A percentile compares a stretch with the other conserved stretches of the same genome.
These are phyloP conservation scores for Dittrichia graveolens DNA, from an alignment of 129 eudicot species.

Conservation along the genomic window DNA sequence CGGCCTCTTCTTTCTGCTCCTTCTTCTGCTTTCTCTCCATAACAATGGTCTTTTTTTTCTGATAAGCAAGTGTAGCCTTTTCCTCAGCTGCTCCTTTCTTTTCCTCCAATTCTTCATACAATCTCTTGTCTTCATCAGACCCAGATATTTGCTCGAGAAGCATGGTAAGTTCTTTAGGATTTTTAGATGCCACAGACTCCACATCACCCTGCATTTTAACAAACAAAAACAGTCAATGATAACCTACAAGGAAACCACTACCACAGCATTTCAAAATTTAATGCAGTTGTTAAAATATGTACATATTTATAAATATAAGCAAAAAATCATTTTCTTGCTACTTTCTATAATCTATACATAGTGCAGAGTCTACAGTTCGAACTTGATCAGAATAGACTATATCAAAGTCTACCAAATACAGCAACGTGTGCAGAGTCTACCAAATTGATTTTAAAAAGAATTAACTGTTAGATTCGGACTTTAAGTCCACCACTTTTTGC, in stretches of 20 bases:
- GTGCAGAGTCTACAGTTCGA: too few species aligned
- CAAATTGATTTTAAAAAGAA: too few species aligned
- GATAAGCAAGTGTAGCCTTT: constrained; percentile 81
- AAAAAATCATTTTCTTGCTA: too few species aligned
- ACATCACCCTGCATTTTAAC: constrained; percentile 83
- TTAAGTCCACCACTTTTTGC: too few species aligned
- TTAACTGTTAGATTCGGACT: too few species aligned
- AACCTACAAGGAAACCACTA: background rate
- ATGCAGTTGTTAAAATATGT: too few species aligned
- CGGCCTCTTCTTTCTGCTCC: constrained; percentile 98
- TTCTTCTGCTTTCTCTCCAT: constrained; percentile 93
- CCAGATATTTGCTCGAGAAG: constrained; percentile 98
- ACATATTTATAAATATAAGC: too few species aligned
- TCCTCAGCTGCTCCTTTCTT: constrained; percentile 90
- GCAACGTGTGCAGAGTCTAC: too few species aligned
- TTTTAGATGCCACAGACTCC: constrained; percentile 96
- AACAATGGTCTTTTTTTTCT: constrained; percentile 79
- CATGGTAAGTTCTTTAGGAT: constrained; percentile 89
- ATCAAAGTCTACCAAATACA: too few species aligned
- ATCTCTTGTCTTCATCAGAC: constrained; percentile 83
- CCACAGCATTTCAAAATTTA: too few species aligned
- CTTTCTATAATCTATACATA: too few species aligned
- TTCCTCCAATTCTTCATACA: constrained; percentile 85
- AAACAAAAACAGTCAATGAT: constrained; percentile 21
- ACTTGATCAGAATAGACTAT: too few species aligned